Evolutionary conservation across 441 rosid genomes (phyloP).

Genomic region (Populus tomentosa): DNA sequence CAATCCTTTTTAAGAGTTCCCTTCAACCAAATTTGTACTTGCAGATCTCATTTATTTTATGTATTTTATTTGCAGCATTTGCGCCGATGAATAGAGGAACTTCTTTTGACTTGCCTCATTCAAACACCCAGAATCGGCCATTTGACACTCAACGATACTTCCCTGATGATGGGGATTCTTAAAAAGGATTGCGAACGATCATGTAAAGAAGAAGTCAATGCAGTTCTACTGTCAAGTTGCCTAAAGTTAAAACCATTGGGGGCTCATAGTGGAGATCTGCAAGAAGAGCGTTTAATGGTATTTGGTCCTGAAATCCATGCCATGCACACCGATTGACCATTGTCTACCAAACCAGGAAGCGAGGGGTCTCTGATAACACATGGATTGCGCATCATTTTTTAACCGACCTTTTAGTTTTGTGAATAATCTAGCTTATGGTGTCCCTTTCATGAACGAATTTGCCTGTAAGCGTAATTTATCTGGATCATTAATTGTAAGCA

Average conservation of each 20-base stretch:
- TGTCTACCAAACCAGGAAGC: not conserved
- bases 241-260: not conserved
- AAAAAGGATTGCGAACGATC: not conserved
- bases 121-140: conserved; percentile 41
- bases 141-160: conserved; percentile 64
- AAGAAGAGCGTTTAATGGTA: not conserved
- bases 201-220: not conserved
- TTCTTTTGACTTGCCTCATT: conserved; percentile 23
- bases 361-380: not conserved
- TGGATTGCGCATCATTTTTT: not conserved
- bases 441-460: not conserved
- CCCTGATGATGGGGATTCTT: conserved; percentile 17
- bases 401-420: not conserved
- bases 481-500: not conserved
- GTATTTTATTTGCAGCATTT: conserved; percentile 60
- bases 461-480: not conserved
- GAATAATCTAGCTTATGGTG: not conserved
- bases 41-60: conserved; percentile 4
- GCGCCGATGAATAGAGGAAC: conserved; percentile 71
- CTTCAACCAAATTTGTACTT: too few relatives aligned
- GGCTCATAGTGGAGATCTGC: not conserved
- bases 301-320: not conserved
- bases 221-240: not conserved
- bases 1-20: too few relatives aligned
- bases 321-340: not conserved